phyloP scores from a whole-genome alignment of 78 protist genomes.

The Dictyostelium discoideum region DNA sequence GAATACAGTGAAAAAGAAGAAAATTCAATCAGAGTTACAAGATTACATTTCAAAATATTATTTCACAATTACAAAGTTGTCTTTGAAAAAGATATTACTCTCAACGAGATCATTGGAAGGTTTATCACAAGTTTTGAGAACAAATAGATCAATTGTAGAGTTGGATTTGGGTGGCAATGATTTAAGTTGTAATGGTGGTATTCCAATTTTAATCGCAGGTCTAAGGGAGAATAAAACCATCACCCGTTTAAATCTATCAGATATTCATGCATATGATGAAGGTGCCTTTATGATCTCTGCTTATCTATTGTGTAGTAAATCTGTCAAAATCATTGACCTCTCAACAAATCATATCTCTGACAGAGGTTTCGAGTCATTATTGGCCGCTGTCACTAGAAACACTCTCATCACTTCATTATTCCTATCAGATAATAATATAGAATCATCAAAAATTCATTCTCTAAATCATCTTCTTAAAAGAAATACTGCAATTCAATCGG shows the following conservation, averaged over 20 bases:
- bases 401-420: slow-evolving; percentile 8
- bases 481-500: slow-evolving; percentile 30
- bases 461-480: not conserved
- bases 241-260: slow-evolving; percentile 58
- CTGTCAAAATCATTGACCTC: slow-evolving; percentile 25
- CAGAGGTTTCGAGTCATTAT: slow-evolving; percentile 47
- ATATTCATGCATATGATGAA: slow-evolving; percentile 65
- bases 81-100: slow-evolving; percentile 29
- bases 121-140: slow-evolving; percentile 6
- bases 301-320: slow-evolving; percentile 12
- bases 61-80: slow-evolving; percentile 43
- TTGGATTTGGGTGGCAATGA: slow-evolving; percentile 68
- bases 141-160: slow-evolving; percentile 36
- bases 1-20: slow-evolving; percentile 40
- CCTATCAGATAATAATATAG: slow-evolving; percentile 28
- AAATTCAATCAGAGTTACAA: slow-evolving; percentile 28
- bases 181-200: not conserved
- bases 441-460: slow-evolving; percentile 32
- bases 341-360: slow-evolving; percentile 56
- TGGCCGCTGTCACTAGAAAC: slow-evolving; percentile 29
- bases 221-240: slow-evolving; percentile 37
- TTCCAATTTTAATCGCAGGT: slow-evolving; percentile 27
- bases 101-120: slow-evolving; percentile 47
- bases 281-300: slow-evolving; percentile 69
- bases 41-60: slow-evolving; percentile 42